Base-by-base conservation (phyloP, 1,284 basidiomycete genomes). In the Ceratobasidium sp. region DNA sequence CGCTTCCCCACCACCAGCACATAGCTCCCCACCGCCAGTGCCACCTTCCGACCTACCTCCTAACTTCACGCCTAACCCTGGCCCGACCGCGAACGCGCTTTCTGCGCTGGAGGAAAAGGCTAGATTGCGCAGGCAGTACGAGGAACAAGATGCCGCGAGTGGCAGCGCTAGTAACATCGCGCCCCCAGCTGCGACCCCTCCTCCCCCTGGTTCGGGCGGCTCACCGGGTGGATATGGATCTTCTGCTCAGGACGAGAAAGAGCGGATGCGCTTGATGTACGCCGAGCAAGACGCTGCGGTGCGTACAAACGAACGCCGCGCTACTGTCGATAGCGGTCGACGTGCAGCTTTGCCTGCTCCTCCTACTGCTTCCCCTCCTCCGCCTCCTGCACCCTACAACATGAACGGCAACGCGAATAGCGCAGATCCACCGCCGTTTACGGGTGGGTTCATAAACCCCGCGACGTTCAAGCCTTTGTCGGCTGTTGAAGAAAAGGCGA, bases 401-500 rank as follows among this genome's bases (percentile, higher is more conserved):
- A 39, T 39, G 5, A 26, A 26, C 26, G 51, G 66, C 10, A 73
- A 63, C 61, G 72, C 33, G 33, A 33, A 33, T 33, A 33, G 61
- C 9, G 39, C 26, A 44, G 72, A 64, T 1, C 72, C 72, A 7
- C 72, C 72, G 10, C 61, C 72, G 12, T 76, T 76, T 55, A 51
- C 39, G 53, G 72, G 72, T 23, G 72, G 72, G 46, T 76, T 76
- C 26, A 40, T 76, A 10, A 76, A 76, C 39, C 72, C 72, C 3
- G 60, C 72, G 13, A 76, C 72, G 51, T n/a, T 51, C 42, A 64
- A 76, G 39, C 72, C 90, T 0, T 83, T 94, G 79, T 92, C 90
- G 3, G 94, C 94, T 4, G 90, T 89, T 0, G 93, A 95, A 82
- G 94, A 95, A 84, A 95, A 95, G 84, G 92, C 92, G 20, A 84